Conservation (phyloP, 805 yeast genomes). For the Candida namnaoensis region DNA sequence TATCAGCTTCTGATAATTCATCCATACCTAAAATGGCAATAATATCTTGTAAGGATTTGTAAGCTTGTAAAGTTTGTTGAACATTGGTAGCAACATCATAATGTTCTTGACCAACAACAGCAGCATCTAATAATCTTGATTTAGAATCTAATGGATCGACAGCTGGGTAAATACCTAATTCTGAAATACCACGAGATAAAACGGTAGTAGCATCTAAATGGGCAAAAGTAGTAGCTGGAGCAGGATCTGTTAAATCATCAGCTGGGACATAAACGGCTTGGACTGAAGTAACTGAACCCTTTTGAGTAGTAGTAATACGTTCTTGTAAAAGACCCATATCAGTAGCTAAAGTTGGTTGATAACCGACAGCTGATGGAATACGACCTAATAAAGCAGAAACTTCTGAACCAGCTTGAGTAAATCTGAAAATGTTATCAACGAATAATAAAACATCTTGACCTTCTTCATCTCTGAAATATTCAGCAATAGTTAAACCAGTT, state of each 20-base stretch:
- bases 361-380: constrained; percentile 99
- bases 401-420: constrained; percentile 99
- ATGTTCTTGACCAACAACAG: constrained; percentile 98
- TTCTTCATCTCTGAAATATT: constrained; percentile 99
- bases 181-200: constrained; percentile 99
- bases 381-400: constrained; percentile 99
- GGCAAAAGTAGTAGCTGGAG: constrained; percentile 99
- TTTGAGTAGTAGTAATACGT: constrained; percentile 98
- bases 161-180: constrained; percentile 99
- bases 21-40: constrained; percentile 99
- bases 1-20: constrained; percentile 97
- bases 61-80: constrained; percentile 98
- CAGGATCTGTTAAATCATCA: constrained; percentile 99
- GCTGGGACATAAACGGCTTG: constrained; percentile 99
- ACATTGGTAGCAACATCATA: constrained; percentile 90
- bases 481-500: constrained; percentile 99
- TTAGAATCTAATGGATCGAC: constrained; percentile 99
- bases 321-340: constrained; percentile 99
- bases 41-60: constrained; percentile 99
- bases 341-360: constrained; percentile 99
- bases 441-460: constrained; percentile 99
- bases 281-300: constrained; percentile 99
- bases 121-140: constrained; percentile 95
- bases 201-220: constrained; percentile 99
- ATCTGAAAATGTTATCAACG: constrained; percentile 99